Conservation (phyloP, 192 early-diverging fungal genomes). For the Coemansia sp. region DNA sequence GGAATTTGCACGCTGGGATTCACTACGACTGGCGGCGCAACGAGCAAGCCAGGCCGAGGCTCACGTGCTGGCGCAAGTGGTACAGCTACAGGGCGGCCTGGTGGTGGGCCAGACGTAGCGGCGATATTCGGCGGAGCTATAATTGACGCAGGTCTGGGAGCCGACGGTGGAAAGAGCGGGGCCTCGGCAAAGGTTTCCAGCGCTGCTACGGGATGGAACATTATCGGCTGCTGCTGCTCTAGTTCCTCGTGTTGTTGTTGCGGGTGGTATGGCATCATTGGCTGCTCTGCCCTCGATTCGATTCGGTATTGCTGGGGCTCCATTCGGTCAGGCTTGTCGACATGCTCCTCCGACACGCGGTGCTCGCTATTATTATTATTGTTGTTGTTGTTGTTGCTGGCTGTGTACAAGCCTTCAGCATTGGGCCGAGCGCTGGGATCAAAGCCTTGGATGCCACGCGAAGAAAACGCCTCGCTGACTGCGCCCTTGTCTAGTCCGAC, state of each 20-base stretch:
- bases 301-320: constrained; percentile 2
- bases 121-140: neutral
- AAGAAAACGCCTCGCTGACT: constrained; percentile 26
- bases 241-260: neutral
- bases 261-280: neutral
- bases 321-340: neutral
- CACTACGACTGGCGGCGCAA: neutral
- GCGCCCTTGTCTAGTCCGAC: constrained; percentile 25
- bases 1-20: neutral
- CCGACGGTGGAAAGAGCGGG: neutral
- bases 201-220: neutral
- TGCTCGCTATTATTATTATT: neutral
- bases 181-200: neutral
- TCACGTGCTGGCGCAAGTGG: constrained; percentile 20
- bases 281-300: neutral
- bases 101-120: constrained; percentile 2
- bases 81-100: constrained; percentile 11
- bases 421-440: constrained; percentile 23
- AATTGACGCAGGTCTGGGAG: neutral
- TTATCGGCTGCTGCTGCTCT: neutral
- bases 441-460: constrained; percentile 35
- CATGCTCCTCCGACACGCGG: neutral
- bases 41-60: neutral
- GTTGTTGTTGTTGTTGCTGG: constrained; percentile 7
- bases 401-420: constrained; percentile 20